Base-by-base conservation (phyloP, 805 yeast species). In the Priceomyces melissophilus region DNA sequence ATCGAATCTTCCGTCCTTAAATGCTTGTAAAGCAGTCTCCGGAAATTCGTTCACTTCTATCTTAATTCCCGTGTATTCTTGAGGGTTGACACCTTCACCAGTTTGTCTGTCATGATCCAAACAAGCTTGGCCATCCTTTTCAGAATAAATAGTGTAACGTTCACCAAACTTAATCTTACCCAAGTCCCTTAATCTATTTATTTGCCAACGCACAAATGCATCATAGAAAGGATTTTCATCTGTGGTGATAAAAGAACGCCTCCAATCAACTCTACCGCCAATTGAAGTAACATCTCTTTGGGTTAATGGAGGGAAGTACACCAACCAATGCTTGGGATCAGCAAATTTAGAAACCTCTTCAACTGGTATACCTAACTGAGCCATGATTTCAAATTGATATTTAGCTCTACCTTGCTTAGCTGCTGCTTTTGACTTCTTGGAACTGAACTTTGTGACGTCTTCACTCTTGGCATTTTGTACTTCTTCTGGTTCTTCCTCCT, bases 41-140 rank as follows among this genome's bases (percentile, higher is more conserved):
- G 83, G 71, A 60, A 79, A 79, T 50, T 81, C 84, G 20, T 73
- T 64, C 35, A 84, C 75, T 62, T 78, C 71, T 57, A 93, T 91
- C 77, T 93, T 93, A 61, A 93, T 80, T 53, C 90, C 97, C 27
- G 87, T 81, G 67, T 93, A 93, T 67, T 93, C 99, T 70, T 93
- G 98, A 32, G 99, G 97, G 52, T 83, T 78, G 33, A 93, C 93
- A 65, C 95, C 98, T 72, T 93, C 99, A 62, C 99, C 99, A 37
- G 91, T 79, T 66, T 79, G 85, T 76, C 99, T 84, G 69, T 93
- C 99, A 67, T 93, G 99, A 67, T 93, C 99, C 91, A 93, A 90
- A 76, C 99, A 93, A 30, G 99, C 95, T 75, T 93, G 99, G 50
- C 97, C 97, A 68, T 93, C 99, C 70, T 87, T 91, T 61, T 89